Evolutionary conservation across 352 stramenopile genomes (phyloP).

Genomic region (Pythium dissotocum): DNA sequence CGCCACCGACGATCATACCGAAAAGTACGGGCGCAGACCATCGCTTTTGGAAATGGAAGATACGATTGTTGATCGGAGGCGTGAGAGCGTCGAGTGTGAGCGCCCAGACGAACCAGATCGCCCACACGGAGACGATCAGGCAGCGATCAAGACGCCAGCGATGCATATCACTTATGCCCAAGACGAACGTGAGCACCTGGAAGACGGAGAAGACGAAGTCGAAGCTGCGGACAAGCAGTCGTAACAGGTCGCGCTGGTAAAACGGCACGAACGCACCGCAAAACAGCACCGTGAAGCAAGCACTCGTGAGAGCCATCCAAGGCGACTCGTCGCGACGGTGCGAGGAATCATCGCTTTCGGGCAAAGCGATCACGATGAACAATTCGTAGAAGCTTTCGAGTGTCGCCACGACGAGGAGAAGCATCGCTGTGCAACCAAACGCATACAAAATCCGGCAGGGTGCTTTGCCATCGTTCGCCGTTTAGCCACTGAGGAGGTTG

Average conservation of each 20-base stretch:
- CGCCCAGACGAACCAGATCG: slow-evolving; percentile 20
- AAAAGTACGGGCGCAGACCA: slow-evolving; percentile 2
- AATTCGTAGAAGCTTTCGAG: not conserved
- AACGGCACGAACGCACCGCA: not conserved
- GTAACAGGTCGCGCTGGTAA: slow-evolving; percentile 11
- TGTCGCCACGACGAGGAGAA: not conserved
- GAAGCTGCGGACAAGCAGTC: slow-evolving; percentile 11
- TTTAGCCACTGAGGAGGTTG: not conserved
- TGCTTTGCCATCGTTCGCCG: not conserved
- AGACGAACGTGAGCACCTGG: not conserved
- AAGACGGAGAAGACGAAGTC: slow-evolving; percentile 15
- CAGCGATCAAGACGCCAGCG: slow-evolving; percentile 3
- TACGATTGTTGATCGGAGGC: slow-evolving; percentile 1
- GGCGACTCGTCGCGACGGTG: not conserved
- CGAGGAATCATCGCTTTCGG: not conserved
- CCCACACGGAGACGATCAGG: slow-evolving; percentile 3
- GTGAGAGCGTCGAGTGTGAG: slow-evolving; percentile 16
- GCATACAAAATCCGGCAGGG: not conserved
- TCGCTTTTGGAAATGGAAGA: slow-evolving; percentile 8
- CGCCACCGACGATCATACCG: not conserved
- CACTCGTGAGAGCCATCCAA: not conserved
- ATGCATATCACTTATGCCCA: slow-evolving; percentile 4
- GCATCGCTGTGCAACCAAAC: not conserved
- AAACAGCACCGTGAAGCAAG: slow-evolving; percentile 5
- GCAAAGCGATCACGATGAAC: not conserved